Conservation (phyloP, 805 yeast genomes). For the Saccharomyces mikatae region DNA sequence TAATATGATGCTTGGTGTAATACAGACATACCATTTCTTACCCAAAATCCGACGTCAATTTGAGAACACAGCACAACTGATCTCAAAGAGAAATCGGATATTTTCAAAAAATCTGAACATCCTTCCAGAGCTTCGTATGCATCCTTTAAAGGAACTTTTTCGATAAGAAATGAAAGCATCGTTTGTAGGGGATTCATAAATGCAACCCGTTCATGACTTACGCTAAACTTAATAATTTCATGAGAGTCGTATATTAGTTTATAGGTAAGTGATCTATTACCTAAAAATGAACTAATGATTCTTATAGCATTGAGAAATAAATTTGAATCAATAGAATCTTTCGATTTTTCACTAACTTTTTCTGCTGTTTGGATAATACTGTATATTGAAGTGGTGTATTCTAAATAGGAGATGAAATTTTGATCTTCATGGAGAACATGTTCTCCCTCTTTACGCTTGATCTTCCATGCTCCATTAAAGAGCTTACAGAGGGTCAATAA, state of each 20-base stretch:
- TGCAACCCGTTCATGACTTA: conserved; percentile 44
- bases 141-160: conserved; percentile 19
- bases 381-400: conserved; percentile 38
- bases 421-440: conserved; percentile 56
- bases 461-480: conserved; percentile 51
- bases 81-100: conserved; percentile 52
- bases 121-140: conserved; percentile 17
- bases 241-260: conserved; percentile 20
- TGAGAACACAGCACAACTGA: conserved; percentile 56
- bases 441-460: conserved; percentile 54
- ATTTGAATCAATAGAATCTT: conserved; percentile 7
- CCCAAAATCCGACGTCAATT: conserved; percentile 60
- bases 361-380: conserved; percentile 36
- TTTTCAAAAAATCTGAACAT: conserved; percentile 34
- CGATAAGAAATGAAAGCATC: conserved; percentile 38
- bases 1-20: conserved; percentile 45
- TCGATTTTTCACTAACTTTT: conserved; percentile 16
- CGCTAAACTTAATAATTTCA: conserved; percentile 32
- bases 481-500: conserved; percentile 41
- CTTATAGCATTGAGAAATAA: conserved; percentile 29
- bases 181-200: conserved; percentile 56
- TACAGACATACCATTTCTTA: conserved; percentile 57
- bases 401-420: conserved; percentile 43
- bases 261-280: conserved; percentile 18
- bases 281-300: conserved; percentile 30